Percentiles rank a stretch among this genome's conserved stretches.
Evolutionary conservation across 441 rosid genomes (phyloP).

Genomic region (Raphanus hybrid): DNA sequence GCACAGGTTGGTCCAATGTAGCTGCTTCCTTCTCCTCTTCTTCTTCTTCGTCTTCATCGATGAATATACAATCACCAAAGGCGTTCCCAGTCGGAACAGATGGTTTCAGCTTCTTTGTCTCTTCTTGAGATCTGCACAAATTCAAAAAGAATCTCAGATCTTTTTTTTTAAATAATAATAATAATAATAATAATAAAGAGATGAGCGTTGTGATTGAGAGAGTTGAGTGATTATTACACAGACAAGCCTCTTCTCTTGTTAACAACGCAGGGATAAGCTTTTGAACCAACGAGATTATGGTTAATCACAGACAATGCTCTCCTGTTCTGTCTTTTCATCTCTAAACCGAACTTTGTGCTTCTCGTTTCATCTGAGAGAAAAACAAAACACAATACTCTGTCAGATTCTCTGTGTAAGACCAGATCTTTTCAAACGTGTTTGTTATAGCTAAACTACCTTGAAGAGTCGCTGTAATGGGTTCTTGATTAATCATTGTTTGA

Average conservation of each 20-base stretch:
- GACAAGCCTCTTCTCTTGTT: constrained; percentile 11
- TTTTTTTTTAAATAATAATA: neutral
- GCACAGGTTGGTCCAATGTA: constrained; percentile 2
- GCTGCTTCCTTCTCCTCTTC: neutral
- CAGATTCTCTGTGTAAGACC: neutral
- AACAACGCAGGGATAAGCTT: constrained; percentile 5
- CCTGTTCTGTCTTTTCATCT: constrained; percentile 1
- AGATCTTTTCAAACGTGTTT: neutral
- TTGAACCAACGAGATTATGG: neutral
- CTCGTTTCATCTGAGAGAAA: neutral
- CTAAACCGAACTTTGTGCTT: neutral
- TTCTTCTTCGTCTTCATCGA: neutral
- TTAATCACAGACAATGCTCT: constrained; percentile 7
- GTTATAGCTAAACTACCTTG: neutral
- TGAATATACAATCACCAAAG: constrained; percentile 4
- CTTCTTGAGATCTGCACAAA: constrained; percentile 5
- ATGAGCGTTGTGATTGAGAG: neutral
- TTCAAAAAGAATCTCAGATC: neutral
- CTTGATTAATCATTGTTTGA: constrained; percentile 1
- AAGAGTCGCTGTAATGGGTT: constrained; percentile 1
- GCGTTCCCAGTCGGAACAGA: neutral
- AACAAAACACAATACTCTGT: neutral
- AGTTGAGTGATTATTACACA: neutral
- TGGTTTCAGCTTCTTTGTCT: constrained; percentile 7
- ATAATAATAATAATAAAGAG: neutral